Conservation (phyloP, 225 moss, liverwort and hornwort genomes). For the Antitrichia curtipendula region DNA sequence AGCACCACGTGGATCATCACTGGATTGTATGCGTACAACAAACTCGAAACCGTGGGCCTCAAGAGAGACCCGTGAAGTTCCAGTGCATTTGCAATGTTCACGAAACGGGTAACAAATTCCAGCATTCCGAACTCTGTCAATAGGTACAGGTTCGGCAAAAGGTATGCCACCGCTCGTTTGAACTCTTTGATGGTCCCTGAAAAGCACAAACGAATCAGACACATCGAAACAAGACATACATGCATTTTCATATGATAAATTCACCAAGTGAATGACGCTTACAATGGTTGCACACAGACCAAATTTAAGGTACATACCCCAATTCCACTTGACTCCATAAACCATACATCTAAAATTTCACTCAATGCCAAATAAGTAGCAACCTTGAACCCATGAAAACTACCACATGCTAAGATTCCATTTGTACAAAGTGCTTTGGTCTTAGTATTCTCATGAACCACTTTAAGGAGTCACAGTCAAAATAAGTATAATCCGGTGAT, state of each 20-base stretch:
- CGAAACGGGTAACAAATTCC: slow-evolving; percentile 80
- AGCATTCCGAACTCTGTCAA: slow-evolving; percentile 86
- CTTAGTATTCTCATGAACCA: neutral
- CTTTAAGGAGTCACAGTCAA: neutral
- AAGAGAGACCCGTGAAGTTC: slow-evolving; percentile 75
- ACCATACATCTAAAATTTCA: neutral
- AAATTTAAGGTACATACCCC: neutral
- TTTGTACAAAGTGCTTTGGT: neutral
- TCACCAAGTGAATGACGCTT: neutral
- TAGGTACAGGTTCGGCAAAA: slow-evolving; percentile 66
- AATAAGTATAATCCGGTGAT: neutral
- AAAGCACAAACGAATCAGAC: neutral
- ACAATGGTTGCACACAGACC: neutral
- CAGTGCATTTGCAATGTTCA: slow-evolving; percentile 73
- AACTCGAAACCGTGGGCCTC: slow-evolving; percentile 54
- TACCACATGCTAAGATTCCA: neutral
- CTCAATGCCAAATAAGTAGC: neutral
- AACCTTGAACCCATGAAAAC: neutral
- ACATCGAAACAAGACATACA: neutral
- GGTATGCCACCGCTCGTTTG: slow-evolving; percentile 73
- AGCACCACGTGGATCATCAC: slow-evolving; percentile 80
- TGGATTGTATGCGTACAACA: slow-evolving; percentile 72
- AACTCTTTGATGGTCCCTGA: slow-evolving; percentile 91
- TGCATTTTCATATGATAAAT: neutral
- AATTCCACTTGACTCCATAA: neutral